phyloP scores from a whole-genome alignment of 805 yeast species.

The Candida montana region DNA sequence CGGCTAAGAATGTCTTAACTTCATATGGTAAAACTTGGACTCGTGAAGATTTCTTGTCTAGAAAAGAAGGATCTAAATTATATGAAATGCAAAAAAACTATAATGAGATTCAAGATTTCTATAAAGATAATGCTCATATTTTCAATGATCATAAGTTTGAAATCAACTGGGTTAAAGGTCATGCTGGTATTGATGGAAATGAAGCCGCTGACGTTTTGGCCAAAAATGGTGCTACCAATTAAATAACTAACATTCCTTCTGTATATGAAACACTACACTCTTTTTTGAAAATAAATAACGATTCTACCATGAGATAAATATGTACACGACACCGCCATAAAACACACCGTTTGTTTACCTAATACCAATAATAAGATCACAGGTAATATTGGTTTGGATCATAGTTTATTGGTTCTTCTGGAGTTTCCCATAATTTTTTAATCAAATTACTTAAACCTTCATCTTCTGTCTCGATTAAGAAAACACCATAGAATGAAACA shows the following conservation, averaged over 20 bases:
- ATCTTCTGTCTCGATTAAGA: conserved; percentile 58
- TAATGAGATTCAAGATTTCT: conserved; percentile 32
- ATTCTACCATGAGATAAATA: no score
- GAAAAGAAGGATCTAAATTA: conserved; percentile 26
- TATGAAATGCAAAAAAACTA: conserved; percentile 39
- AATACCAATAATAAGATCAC: no score
- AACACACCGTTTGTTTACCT: no score
- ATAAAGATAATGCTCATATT: conserved; percentile 22
- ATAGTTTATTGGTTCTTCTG: conserved; percentile 17
- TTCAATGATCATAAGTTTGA: conserved; percentile 33
- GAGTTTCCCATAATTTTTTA: conserved; percentile 29
- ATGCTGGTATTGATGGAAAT: conserved; percentile 64
- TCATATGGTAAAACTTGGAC: conserved; percentile 58
- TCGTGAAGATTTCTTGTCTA: conserved; percentile 45
- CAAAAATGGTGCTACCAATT: conserved; percentile 43
- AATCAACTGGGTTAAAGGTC: conserved; percentile 67
- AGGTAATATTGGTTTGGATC: conserved; percentile 9
- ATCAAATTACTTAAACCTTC: conserved; percentile 56
- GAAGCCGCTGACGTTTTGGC: conserved; percentile 76
- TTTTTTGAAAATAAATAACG: neutral
- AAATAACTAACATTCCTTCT: no score
- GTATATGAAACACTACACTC: no score
- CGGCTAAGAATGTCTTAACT: conserved; percentile 50
- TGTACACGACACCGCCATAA: no score
- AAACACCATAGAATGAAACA: conserved; percentile 65